phyloP scores from a whole-genome alignment of 257 asterid species.

The Salvia miltiorrhiza region DNA sequence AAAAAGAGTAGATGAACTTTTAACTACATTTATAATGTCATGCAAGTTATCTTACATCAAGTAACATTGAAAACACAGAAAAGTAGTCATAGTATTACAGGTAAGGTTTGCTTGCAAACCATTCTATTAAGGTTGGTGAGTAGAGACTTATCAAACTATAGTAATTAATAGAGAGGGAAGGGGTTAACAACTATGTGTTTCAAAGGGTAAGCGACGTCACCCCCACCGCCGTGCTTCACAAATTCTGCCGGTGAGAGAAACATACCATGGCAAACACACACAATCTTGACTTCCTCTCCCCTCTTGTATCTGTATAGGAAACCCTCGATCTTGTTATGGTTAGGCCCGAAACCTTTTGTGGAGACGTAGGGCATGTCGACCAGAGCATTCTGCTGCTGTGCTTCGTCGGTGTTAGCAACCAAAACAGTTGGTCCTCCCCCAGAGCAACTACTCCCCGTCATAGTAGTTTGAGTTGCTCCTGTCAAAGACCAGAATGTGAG shows the following conservation, averaged over 20 bases:
- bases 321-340: constrained; percentile 41
- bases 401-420: constrained; percentile 1
- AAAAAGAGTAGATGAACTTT: too few relatives aligned
- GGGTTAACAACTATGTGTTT: constrained; percentile 54
- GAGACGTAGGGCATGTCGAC: constrained; percentile 58
- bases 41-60: background rate
- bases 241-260: constrained; percentile 67
- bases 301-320: constrained; percentile 47
- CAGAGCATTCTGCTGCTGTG: constrained; percentile 17
- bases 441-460: background rate
- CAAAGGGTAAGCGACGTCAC: constrained; percentile 49
- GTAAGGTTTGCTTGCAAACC: background rate
- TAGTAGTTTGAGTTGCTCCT: background rate
- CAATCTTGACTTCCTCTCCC: constrained; percentile 56
- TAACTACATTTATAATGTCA: background rate
- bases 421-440: background rate
- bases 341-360: constrained; percentile 40
- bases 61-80: background rate
- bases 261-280: constrained; percentile 75
- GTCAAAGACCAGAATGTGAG: background rate
- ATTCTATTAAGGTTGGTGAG: background rate
- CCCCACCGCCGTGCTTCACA: constrained; percentile 63
- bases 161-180: constrained; percentile 25
- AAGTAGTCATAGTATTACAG: too few relatives aligned
- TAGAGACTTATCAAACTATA: background rate